Conservation (phyloP, 805 yeast genomes). For the Teunomyces lycoperdinae region DNA sequence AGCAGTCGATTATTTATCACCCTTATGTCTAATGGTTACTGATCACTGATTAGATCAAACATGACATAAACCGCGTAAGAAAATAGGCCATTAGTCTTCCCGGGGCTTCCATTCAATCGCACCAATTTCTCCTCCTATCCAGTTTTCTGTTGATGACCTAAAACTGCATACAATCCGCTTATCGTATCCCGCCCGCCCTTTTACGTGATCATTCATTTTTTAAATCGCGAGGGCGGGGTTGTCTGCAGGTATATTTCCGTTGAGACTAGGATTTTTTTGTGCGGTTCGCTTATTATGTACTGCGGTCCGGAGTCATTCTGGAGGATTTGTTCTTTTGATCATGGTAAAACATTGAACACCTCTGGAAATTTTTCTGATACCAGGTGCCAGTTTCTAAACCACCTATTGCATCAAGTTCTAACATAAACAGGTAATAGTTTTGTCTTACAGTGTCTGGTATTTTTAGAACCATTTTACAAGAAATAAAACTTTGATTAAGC, state of each 20-base stretch:
- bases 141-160: background rate
- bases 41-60: too few relatives aligned
- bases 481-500: background rate
- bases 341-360: background rate
- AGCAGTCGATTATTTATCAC: too few relatives aligned
- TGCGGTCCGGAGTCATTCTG: background rate
- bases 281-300: background rate
- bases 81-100: too few relatives aligned
- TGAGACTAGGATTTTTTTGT: background rate
- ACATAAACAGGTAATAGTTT: too few relatives aligned
- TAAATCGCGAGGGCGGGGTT: background rate
- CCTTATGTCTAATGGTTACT: too few relatives aligned
- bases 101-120: too few relatives aligned
- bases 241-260: background rate
- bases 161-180: background rate
- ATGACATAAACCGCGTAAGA: too few relatives aligned
- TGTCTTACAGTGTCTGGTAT: background rate
- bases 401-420: too few relatives aligned
- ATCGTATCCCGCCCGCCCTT: constrained; percentile 1
- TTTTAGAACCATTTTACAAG: background rate
- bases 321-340: background rate
- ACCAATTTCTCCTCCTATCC: background rate
- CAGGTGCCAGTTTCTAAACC: background rate
- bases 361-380: constrained; percentile 1
- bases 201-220: constrained; percentile 3